Base-by-base conservation (phyloP, 108 stramenopile species). In the Epipyxis sp. region DNA sequence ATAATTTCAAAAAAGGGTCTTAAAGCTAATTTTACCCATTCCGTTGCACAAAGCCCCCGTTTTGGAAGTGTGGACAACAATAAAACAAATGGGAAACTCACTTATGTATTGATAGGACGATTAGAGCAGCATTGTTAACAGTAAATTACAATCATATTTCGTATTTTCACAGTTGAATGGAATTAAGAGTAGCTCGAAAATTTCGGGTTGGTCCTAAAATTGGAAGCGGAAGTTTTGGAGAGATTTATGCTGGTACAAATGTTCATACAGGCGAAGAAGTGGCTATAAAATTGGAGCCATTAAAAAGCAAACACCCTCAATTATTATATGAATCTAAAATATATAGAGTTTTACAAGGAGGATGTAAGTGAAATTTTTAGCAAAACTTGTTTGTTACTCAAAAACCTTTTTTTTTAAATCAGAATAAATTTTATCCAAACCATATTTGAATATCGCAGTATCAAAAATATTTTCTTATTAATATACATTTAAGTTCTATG, bases 251-350 rank as follows among this genome's bases (percentile, higher is more conserved):
- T 37, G 71, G 71, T 27, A 57, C 50, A 57, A 74, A 74, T 37
- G 71, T 74, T 37, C 71, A 74, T 37, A 74, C 71, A 13, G 71
- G 71, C 10, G 71, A 74, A 57, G 71, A 74, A 39, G 71, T 74
- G n/a, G 71, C 71, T 13, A 74, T 74, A 13, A 74, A 74, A 32
- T 25, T 74, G 50, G 71, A 74, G 34, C 34, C 71, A 16, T 20
- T 74, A 27, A 74, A 39, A 42, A 74, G 46, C 44, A 74, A 74
- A 37, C 71, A 74, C 25, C 71, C 71, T 54, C 71, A 74, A 42
- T 42, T 74, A 29, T 29, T 74, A 6, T 74, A 74, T 37, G 71
- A 74, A 25, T 74, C 71, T 3, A 74, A 74, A 39, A 74, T 74
- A 6, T 74, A 74, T 37, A 37, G 71, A 20, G 32, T 74, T 3